These are phyloP conservation scores for Arctium lappa DNA, from an alignment of 129 eudicot species.

Conservation along the genomic window DNA sequence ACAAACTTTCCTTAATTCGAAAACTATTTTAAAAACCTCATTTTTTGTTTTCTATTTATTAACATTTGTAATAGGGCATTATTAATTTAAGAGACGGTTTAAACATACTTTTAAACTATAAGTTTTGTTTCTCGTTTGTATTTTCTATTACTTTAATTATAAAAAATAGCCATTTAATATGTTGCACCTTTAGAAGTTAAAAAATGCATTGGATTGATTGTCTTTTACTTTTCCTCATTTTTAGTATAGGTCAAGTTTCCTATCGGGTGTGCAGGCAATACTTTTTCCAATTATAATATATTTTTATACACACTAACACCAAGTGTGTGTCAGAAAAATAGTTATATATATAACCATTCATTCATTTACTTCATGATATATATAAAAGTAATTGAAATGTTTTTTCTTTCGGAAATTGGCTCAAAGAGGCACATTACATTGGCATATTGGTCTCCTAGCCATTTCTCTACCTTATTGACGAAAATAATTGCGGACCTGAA, in stretches of 20 bases:
- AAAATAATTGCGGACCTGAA: too few relatives aligned
- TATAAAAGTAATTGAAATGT: too few relatives aligned
- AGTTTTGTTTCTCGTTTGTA: not conserved
- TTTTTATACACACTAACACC: too few relatives aligned
- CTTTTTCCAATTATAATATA: not conserved
- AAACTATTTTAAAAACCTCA: not conserved
- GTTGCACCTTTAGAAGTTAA: not conserved
- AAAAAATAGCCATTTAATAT: not conserved
- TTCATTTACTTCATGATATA: too few relatives aligned
- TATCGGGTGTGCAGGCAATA: not conserved
- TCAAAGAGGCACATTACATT: too few relatives aligned
- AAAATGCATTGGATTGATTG: not conserved
- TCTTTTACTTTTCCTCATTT: not conserved
- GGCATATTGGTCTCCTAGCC: too few relatives aligned
- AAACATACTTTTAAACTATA: not conserved
- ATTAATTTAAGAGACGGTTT: not conserved
- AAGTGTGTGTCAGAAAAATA: too few relatives aligned
- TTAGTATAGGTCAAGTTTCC: slow-evolving; percentile 11
- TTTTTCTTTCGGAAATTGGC: too few relatives aligned
- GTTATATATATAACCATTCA: too few relatives aligned
- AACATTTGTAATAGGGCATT: not conserved
- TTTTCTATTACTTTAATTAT: not conserved
- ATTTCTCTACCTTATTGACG: too few relatives aligned
- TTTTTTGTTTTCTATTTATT: not conserved
- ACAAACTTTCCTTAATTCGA: not conserved